Evolutionary conservation across 2,329 filamentous ascomycete genomes (phyloP), one percentile per base, ranked within the genome.

Genomic region (Ophiostoma ulmi): DNA sequence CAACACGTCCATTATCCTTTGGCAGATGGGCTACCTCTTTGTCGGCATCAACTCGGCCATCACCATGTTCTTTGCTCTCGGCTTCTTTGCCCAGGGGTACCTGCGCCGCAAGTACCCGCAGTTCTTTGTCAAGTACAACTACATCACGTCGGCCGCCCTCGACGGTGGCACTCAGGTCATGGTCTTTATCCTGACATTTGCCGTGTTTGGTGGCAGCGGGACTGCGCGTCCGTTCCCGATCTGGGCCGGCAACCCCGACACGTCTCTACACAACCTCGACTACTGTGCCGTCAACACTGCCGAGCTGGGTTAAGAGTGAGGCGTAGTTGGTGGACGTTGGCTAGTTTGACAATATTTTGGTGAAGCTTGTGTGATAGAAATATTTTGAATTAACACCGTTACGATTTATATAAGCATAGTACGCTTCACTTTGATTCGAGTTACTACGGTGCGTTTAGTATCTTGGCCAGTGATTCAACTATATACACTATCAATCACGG

Each of bases 171-270:
- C 79, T 69, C 77, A 80, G 65, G 77, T 80, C 0, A 75, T 80
- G 6, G 76, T 82, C 14, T 82, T 83, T 61, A 77, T 83, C 38
- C 71, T 81, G 1, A 80, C 79, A 0, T 82, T 83, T 75, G 79
- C 79, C 0, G 79, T 84, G 0, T 79, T 82, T 63, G 83, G 82
- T 7, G 82, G 80, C 1, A 78, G 78, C 70, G 81, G 82, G 1
- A 76, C 76, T n/a, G 73, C 75, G 1, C 72, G 75, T 58, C 75
- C 78, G 0, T 81, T 82, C 55, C 80, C 74, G 2, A 70, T 48
- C 48, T 75, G 74, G 72, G 70, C 69, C 26, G 70, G 72, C 55
- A 70, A 73, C 64, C 69, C 69, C 14, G 70, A 72, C 63, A 63
- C 31, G 8, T 70, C 64, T 8, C 48, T 70, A 38, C 68, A 71